A percentile compares a stretch with the other conserved stretches of the same genome.
Evolutionary conservation across 148 eudicot genomes (phyloP).

Genomic region (Cornus kousa): DNA sequence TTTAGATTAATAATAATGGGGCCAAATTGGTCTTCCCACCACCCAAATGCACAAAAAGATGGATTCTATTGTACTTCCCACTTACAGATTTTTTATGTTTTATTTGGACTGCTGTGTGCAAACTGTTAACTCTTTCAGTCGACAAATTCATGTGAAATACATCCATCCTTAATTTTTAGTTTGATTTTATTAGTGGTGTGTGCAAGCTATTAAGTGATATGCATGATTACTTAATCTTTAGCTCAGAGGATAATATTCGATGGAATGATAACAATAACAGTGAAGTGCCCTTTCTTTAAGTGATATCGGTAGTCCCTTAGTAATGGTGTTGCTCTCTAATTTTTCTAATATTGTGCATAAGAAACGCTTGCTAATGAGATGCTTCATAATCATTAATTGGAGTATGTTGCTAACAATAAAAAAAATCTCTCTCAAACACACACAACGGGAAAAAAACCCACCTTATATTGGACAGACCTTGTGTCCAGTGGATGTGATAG

Average conservation of each 20-base stretch:
- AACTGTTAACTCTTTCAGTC: conserved; percentile 11
- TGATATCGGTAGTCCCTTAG: not conserved
- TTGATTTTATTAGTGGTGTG: conserved; percentile 16
- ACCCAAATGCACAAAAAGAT: not conserved
- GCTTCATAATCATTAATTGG: not conserved
- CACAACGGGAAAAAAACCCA: not conserved
- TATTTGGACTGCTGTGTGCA: conserved; percentile 27
- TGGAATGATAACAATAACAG: not conserved
- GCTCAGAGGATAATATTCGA: conserved; percentile 7
- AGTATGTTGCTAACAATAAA: no score
- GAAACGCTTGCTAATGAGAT: no score
- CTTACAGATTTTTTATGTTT: conserved; percentile 27
- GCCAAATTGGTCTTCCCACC: conserved; percentile 12
- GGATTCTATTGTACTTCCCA: conserved; percentile 36
- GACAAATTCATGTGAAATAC: conserved; percentile 28
- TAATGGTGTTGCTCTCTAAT: no score
- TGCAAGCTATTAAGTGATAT: conserved; percentile 21
- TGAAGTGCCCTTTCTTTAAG: not conserved
- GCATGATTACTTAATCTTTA: conserved; percentile 20
- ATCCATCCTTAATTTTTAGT: conserved; percentile 24
- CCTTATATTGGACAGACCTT: no score
- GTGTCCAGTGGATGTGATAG: no score
- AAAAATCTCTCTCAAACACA: no score
- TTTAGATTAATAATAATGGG: conserved; percentile 13
- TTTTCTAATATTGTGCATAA: no score